A percentile compares a stretch with the other conserved stretches of the same genome.
Evolutionary conservation across 345 rosid species (phyloP).

Genomic region (Brassica nigra): DNA sequence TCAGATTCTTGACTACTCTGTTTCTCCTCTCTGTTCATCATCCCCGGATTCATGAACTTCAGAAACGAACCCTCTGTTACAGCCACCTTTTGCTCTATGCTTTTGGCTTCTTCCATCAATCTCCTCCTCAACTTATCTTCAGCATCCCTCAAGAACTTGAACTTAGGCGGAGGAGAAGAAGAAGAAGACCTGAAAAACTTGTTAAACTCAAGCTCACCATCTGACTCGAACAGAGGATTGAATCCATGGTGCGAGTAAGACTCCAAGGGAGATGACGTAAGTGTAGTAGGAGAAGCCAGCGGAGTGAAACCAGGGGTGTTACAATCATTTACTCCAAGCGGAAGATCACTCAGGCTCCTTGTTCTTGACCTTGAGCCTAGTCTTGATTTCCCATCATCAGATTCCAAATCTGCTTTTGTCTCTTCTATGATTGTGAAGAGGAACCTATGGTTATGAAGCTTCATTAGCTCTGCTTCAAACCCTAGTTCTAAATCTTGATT

Average conservation of each 20-base stretch:
- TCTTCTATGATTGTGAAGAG: conserved; percentile 96
- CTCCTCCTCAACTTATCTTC: conserved; percentile 74
- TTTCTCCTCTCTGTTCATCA: conserved; percentile 46
- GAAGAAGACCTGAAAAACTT: conserved; percentile 44
- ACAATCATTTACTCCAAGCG: conserved; percentile 26
- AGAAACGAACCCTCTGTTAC: conserved; percentile 55
- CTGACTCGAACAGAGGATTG: conserved; percentile 90
- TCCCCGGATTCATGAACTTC: conserved; percentile 54
- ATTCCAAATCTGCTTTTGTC: conserved; percentile 92
- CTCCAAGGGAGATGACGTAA: conserved; percentile 53
- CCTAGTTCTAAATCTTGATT: conserved; percentile 57
- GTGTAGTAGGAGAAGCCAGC: conserved; percentile 66
- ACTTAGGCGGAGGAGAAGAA: conserved; percentile 93
- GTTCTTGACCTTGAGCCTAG: conserved; percentile 61
- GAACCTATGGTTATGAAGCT: conserved; percentile 90
- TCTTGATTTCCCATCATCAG: conserved; percentile 78
- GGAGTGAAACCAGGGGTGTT: conserved; percentile 66
- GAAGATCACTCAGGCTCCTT: conserved; percentile 72
- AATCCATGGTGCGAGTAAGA: conserved; percentile 57
- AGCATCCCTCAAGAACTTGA: conserved; percentile 95
- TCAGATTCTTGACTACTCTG: conserved; percentile 39
- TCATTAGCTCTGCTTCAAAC: conserved; percentile 83
- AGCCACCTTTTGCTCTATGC: conserved; percentile 32
- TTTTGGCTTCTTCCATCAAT: conserved; percentile 63
- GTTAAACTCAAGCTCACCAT: conserved; percentile 54